These are phyloP conservation scores for Entrophospora sp. DNA, from an alignment of 192 early-diverging fungal species.

Conservation along the genomic window DNA sequence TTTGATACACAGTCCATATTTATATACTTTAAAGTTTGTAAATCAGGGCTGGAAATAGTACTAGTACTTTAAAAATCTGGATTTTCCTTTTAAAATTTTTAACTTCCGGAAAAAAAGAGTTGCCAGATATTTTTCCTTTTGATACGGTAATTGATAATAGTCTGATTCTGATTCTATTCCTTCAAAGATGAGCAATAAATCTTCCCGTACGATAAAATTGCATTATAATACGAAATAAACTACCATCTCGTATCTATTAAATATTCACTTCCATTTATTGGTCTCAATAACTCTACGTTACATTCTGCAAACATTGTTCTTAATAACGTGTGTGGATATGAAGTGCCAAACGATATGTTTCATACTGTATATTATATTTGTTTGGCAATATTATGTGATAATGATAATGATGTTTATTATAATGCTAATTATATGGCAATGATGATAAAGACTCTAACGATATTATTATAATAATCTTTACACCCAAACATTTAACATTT, in stretches of 20 bases:
- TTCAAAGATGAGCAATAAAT: neutral
- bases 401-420: neutral
- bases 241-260: conserved; percentile 6
- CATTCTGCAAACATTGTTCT: conserved; percentile 8
- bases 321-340: neutral
- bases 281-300: neutral
- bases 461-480: neutral
- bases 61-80: too few relatives aligned
- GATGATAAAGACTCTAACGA: neutral
- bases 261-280: conserved; percentile 6
- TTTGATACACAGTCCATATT: too few relatives aligned
- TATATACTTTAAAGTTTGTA: too few relatives aligned
- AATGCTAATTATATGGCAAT: neutral
- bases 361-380: too few relatives aligned
- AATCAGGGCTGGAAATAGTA: too few relatives aligned
- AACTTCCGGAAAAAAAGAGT: too few relatives aligned
- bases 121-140: too few relatives aligned
- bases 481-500: conserved; percentile 2
- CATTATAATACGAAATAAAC: neutral
- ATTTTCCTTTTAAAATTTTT: too few relatives aligned
- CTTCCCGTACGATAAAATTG: conserved; percentile 10
- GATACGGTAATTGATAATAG: neutral
- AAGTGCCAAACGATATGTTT: conserved; percentile 1
- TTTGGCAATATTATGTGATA: too few relatives aligned
- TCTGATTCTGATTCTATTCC: conserved; percentile 2